Evolutionary conservation across 352 stramenopile species (phyloP).

Genomic region (Thalassiosira hispida): DNA sequence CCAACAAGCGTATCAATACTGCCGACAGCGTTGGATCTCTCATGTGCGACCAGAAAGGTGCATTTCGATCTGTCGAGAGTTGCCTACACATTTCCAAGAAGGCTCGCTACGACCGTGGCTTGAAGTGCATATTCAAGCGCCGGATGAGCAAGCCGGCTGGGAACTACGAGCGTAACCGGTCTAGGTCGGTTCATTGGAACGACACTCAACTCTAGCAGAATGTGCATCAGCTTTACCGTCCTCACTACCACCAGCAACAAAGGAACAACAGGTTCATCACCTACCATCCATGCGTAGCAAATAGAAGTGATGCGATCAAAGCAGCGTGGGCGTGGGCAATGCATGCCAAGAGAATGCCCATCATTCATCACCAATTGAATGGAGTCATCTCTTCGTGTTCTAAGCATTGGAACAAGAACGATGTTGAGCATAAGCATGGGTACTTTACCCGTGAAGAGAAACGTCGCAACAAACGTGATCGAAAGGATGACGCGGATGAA

Average conservation of each 20-base stretch:
- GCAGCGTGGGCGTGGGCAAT: neutral
- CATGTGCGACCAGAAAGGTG: neutral
- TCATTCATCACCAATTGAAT: conserved; percentile 2
- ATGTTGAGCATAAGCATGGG: neutral
- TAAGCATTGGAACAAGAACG: neutral
- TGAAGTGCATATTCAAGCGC: neutral
- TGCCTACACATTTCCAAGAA: neutral
- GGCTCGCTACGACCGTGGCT: neutral
- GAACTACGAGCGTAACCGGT: neutral
- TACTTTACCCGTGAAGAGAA: neutral
- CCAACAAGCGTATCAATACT: neutral
- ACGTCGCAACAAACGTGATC: neutral
- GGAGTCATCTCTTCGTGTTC: neutral
- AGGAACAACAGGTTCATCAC: neutral
- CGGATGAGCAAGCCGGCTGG: neutral
- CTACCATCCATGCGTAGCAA: neutral
- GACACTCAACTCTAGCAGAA: neutral
- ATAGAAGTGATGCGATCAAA: neutral
- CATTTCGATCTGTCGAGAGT: neutral
- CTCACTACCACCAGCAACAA: neutral
- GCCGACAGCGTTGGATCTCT: neutral
- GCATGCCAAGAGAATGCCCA: neutral
- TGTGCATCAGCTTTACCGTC: neutral
- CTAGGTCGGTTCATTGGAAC: neutral
- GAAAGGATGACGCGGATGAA: neutral